Base-by-base conservation (phyloP, 306 rosid genomes). In the Malus fusca region DNA sequence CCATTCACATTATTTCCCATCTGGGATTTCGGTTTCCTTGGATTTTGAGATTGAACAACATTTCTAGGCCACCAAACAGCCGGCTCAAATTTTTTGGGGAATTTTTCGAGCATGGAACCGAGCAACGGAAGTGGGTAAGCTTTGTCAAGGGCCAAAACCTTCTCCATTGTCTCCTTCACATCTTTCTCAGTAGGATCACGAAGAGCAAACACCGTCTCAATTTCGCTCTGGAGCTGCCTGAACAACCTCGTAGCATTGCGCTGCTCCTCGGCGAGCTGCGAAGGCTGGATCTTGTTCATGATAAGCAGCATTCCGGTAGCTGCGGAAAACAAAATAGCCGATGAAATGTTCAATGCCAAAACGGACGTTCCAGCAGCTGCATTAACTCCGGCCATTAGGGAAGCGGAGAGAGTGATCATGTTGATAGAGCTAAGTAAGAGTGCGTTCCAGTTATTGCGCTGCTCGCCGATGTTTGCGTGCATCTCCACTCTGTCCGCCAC, bases 211-310 rank as follows among this genome's bases (percentile, higher is more conserved):
- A 44, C 13, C 5, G 81, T 91, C 63, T 87, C 8, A 37, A 93
- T 84, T 63, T 89, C 75, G 19, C 21, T 52, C 4, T 76, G 80
- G 61, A 93, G 83, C 35, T 87, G 85, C 69, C 66, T 85, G 65
- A 93, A 93, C 75, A 88, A 61, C 62, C 91, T 91, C 2, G 87
- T 69, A 0, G 96, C 96, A 35, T 89, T 93, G 0, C 97, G 86
- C 40, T 93, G 96, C 23, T 93, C 98, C 67, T 93, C 98, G 0
- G 92, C 86, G 7, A 93, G 90, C 64, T 93, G 98, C 2, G 97
- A 93, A 0, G 98, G 97, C 33, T 93, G 98, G 68, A 89, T 79
- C 81, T 91, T 91, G 87, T 87, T 91, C 84, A 88, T 90, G 48
- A 82, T 22, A 22, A 88, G 78, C 33, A 74, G 35, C 86, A 91